A percentile compares a stretch with the other conserved stretches of the same genome.
phyloP scores from a whole-genome alignment of 2,329 filamentous ascomycete genomes.

The Pestalotiopsis sp. region DNA sequence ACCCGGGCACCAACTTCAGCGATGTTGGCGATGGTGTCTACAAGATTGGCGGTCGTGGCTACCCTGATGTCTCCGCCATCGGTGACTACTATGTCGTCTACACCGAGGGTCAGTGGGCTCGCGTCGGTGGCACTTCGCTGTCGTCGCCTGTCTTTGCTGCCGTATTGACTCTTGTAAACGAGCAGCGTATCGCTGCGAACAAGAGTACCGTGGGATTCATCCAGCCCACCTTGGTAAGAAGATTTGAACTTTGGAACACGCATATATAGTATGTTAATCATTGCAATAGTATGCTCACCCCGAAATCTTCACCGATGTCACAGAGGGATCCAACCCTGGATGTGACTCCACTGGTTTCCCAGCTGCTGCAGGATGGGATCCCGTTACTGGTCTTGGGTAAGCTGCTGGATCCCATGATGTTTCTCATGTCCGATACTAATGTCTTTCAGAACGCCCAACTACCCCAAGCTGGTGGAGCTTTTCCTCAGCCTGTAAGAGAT shows the following conservation, averaged over 20 bases:
- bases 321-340: conserved; percentile 14
- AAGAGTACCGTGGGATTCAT: conserved; percentile 13
- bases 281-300: conserved; percentile 9
- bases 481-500: conserved; percentile 1
- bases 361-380: conserved; percentile 13
- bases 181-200: conserved; percentile 42
- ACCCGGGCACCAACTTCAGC: conserved; percentile 18
- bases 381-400: conserved; percentile 10
- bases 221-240: conserved; percentile 10
- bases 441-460: conserved; percentile 10
- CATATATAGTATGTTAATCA: neutral
- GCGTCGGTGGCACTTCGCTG: conserved; percentile 53
- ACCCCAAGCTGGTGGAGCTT: conserved; percentile 6
- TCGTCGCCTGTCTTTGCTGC: conserved; percentile 61
- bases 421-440: neutral
- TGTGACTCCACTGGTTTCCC: conserved; percentile 15
- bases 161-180: conserved; percentile 64
- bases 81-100: conserved; percentile 37
- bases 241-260: no score
- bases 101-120: conserved; percentile 32
- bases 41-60: conserved; percentile 39
- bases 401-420: neutral
- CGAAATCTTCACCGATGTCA: conserved; percentile 16
- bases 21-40: conserved; percentile 24
- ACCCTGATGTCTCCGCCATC: conserved; percentile 43